These are phyloP conservation scores for Trichoderma sp. DNA, from an alignment of 2,329 filamentous ascomycete genomes.

Conservation along the genomic window DNA sequence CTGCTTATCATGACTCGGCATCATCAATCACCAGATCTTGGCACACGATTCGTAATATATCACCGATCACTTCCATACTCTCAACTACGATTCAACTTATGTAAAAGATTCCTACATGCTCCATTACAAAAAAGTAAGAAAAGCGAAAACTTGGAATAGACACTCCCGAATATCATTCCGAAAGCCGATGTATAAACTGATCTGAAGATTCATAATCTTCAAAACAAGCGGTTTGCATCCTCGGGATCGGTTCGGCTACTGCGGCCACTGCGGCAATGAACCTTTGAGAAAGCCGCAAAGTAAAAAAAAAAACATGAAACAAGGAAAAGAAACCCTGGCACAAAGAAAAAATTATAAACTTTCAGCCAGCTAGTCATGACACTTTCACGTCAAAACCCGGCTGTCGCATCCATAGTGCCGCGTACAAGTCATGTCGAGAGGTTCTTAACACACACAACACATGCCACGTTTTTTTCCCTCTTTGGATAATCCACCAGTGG, in stretches of 20 bases:
- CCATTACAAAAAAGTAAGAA: not conserved
- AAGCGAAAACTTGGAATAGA: not conserved
- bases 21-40: not conserved
- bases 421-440: too few relatives aligned
- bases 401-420: too few relatives aligned
- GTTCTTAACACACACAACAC: too few relatives aligned
- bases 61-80: not conserved
- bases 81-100: not conserved
- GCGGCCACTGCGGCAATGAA: not conserved
- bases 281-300: too few relatives aligned
- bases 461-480: not conserved
- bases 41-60: not conserved
- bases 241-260: too few relatives aligned
- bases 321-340: not conserved
- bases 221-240: too few relatives aligned
- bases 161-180: not conserved
- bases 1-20: not conserved
- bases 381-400: not conserved
- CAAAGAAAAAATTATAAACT: not conserved
- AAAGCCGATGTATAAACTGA: not conserved
- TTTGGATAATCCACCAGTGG: not conserved
- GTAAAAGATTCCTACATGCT: not conserved
- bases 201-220: too few relatives aligned
- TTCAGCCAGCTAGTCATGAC: not conserved
- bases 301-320: not conserved